Evolutionary conservation across 495 filamentous ascomycete species (phyloP), one percentile per base, ranked within the genome.

Genomic region (Bacidia gigantensis): DNA sequence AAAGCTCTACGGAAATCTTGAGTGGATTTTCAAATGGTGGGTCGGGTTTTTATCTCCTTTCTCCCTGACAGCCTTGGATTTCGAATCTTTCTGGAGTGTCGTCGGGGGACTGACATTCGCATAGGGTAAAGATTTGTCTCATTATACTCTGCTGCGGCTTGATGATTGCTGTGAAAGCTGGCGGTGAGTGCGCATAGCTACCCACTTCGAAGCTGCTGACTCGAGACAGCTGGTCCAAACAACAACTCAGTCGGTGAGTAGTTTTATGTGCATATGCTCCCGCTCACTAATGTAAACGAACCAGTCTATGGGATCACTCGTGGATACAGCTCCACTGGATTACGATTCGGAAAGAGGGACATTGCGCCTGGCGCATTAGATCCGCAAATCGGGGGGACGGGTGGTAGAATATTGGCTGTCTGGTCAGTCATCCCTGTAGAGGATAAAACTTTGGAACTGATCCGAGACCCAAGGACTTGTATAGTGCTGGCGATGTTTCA

Each of bases 401-500:
- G 53, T 29, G 62, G 62, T 23, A 26, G 47, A 18, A 58, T 65
- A 11, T 45, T 65, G 14, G 54, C 61, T 20, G 53, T 65, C 1
- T 65, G 62, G 61, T 64, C 43, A 45, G 60, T 26, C 11, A n/a
- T n/a, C n/a, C 5, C 2, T 38, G n/a, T 26, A 3, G 21, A 20
- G 26, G 3, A 29, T 0, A 35, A 11, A 24, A 24, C 11, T 1
- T 23, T 24, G 1, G 14, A 21, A 9, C n/a, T 9, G 23, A n/a
- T 47, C 17, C 40, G 0, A 47, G 2, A 3, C 23, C 38, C 14
- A 12, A 71, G 70, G 53, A 71, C 67, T 20, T 67, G 58, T 35
- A 54, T 68, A 17, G 67, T 64, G 1, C 60, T 65, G 2, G 70
- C 69, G 14, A 67, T 68, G 41, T 73, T 71, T 47, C 59, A 67